These are phyloP conservation scores for Posidonia oceanica DNA, from an alignment of 116 monocot genomes.

Conservation along the genomic window DNA sequence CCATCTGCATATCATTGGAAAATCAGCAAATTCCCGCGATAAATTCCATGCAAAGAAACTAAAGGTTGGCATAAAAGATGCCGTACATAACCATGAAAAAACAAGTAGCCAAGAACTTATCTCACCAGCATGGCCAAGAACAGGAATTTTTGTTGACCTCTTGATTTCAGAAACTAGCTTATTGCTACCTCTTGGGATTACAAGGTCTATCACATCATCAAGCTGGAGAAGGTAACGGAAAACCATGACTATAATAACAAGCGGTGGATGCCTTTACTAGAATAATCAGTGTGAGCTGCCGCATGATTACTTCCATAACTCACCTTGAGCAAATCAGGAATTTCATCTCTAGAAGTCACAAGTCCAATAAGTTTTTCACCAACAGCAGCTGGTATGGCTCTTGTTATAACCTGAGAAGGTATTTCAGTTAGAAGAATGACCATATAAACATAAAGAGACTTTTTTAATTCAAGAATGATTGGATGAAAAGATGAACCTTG, in stretches of 20 bases:
- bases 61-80: background rate
- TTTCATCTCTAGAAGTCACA: slow-evolving; percentile 74
- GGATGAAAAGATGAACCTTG: slow-evolving; percentile 37
- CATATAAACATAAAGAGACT: background rate
- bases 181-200: slow-evolving; percentile 92
- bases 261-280: background rate
- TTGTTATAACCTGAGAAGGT: slow-evolving; percentile 66
- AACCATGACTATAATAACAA: slow-evolving; percentile 9
- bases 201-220: slow-evolving; percentile 99
- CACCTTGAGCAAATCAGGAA: slow-evolving; percentile 83
- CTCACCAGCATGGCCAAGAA: slow-evolving; percentile 87
- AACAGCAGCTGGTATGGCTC: slow-evolving; percentile 62
- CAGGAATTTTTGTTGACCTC: slow-evolving; percentile 78
- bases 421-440: background rate
- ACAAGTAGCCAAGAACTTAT: background rate
- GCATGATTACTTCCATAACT: slow-evolving; percentile 5
- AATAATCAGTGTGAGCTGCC: background rate
- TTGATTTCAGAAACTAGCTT: slow-evolving; percentile 89
- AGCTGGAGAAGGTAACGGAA: slow-evolving; percentile 34
- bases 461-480: slow-evolving; percentile 1
- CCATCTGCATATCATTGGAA: slow-evolving; percentile 54
- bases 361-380: slow-evolving; percentile 78
- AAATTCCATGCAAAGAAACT: background rate
- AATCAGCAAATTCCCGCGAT: background rate
- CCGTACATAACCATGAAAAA: background rate